Evolutionary conservation across 2,329 filamentous ascomycete genomes (phyloP), one percentile per base, ranked within the genome.

Genomic region (Fusarium redolens): DNA sequence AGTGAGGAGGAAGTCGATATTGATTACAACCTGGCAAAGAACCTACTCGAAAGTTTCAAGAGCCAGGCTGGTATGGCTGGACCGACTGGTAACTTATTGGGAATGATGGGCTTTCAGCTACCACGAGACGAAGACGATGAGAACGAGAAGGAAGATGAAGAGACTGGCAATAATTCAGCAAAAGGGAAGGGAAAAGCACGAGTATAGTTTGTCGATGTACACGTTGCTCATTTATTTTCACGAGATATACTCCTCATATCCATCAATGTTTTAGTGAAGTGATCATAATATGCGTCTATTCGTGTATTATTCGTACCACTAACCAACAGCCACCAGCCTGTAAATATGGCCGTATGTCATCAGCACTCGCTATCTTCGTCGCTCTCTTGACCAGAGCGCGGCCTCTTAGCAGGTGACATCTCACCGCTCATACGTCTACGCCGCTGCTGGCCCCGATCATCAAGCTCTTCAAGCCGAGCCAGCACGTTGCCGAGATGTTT

Each of bases 1-100:
- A 82, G 81, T 5, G 83, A 89, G 14, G 87, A 89, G 1, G 90
- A 92, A 59, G 88, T 96, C 8, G 87, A 95, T 71, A 90, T 96
- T 33, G 93, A 98, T 79, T 93, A 95, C 75, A 96, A 96, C 69
- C 86, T 99, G 30, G 95, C 93, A 22, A 94, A 93, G 81, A 98
- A 98, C 78, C 85, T 99, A 61, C 85, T 99, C 3, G 94, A 98
- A 81, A 96, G 94, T 76, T 95, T 99, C 82, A 97, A 97, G 79
- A 92, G 93, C 20, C 96, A 98, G 81, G 94, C 87, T 22, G 96
- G 96, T 17, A 89, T 92, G 85, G 87, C 94, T 37, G 96, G 96
- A 0, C 96, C 96, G 2, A 93, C 93, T 4, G 91, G 95, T 2
- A 98, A 98, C 79, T 85, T 99, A 68, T 87, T 99, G 77, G 92